Base-by-base conservation (phyloP, 139 green algal genomes). In the Chlorokybus atmophyticus region DNA sequence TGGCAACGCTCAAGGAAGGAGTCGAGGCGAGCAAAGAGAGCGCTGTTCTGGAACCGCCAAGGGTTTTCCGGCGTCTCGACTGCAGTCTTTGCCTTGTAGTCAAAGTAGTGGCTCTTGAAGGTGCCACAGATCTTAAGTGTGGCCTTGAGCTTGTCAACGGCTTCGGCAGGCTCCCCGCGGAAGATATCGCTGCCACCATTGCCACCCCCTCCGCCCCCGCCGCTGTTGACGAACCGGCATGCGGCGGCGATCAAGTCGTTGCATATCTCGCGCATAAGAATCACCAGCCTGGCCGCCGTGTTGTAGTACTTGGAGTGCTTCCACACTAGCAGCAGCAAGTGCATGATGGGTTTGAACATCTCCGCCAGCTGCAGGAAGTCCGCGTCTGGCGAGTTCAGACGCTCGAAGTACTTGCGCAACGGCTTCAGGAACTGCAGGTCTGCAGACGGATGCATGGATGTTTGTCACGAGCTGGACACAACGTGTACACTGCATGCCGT, bases 251-350 rank as follows among this genome's bases (percentile, higher is more conserved):
- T 89, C 6, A 94, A 68, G 68, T 87, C 83, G 71, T 92, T 90
- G 79, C 81, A 90, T 25, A 90, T 77, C 71, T 89, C 77, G 3
- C 79, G 76, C 64, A 94, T 73, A 19, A 94, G 68, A 17, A 85
- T 83, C 4, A 88, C 83, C 42, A 93, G 74, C 29, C 84, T 77
- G 17, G 67, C 68, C 24, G 75, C 69, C 21, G 67, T 85, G 69
- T 84, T 87, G 77, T 90, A 93, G 67, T 82, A 76, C 28, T 67
- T 68, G 52, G 67, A 82, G 68, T 93, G 74, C 73, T 86, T 87
- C 86, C 86, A 94, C 38, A 94, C 85, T 25, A 94, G 78, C 72
- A 93, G 75, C 38, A 93, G 61, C 17, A 62, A 81, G 76, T 94
- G 86, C 57, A 93, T 78, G 51, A 91, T 71, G 6, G 86, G 86